These are phyloP conservation scores for Leccinum longicurvipes DNA, from an alignment of 768 basidiomycete species.

Conservation along the genomic window DNA sequence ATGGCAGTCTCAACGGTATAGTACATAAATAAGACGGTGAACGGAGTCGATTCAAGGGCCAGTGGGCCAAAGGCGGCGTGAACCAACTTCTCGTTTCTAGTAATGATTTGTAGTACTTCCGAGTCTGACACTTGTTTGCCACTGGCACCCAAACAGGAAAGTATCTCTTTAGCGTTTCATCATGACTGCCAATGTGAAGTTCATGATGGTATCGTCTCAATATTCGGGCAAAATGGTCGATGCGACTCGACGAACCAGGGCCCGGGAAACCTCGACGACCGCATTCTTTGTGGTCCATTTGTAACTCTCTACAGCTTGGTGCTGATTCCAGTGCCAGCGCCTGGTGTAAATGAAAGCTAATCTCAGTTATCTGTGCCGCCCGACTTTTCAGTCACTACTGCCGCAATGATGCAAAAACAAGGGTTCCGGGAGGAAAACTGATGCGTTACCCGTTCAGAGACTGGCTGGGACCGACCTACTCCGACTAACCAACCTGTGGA, in stretches of 20 bases:
- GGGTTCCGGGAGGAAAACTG: not conserved
- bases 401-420: not conserved
- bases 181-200: not conserved
- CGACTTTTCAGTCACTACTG: not conserved
- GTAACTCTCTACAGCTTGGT: conserved; percentile 22
- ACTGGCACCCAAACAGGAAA: conserved; percentile 3
- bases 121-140: not conserved
- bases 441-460: not conserved
- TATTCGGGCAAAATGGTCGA: not conserved
- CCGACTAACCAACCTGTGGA: conserved; percentile 25
- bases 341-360: not conserved
- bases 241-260: not conserved
- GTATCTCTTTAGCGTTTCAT: not conserved
- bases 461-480: not conserved
- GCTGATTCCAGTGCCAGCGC: conserved; percentile 12
- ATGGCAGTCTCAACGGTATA: not conserved
- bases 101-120: not conserved
- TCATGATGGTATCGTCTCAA: not conserved
- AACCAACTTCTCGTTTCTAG: not conserved
- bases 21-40: not conserved
- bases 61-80: not conserved
- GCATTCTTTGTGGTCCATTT: not conserved
- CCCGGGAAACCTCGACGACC: not conserved
- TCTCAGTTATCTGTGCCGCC: not conserved
- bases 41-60: not conserved